Evolutionary conservation across 2,329 filamentous ascomycete genomes (phyloP).

Genomic region (Colletotrichum camelliae): DNA sequence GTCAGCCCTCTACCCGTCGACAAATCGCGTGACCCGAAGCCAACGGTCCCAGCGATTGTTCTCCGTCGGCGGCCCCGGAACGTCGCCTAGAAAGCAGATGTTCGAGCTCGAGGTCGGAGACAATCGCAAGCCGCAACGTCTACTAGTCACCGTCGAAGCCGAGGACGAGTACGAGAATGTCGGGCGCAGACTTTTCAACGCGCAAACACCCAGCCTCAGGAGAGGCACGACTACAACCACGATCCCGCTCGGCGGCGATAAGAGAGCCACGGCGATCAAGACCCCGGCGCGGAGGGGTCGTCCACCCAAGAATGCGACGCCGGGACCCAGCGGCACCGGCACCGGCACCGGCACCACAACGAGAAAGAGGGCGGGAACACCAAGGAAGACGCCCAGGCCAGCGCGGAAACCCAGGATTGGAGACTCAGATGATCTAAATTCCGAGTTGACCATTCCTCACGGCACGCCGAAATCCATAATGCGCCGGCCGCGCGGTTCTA

Average conservation of each 20-base stretch:
- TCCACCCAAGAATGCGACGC: constrained; percentile 57
- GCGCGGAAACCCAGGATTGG: constrained; percentile 34
- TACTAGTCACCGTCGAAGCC: constrained; percentile 62
- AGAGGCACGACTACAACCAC: constrained; percentile 52
- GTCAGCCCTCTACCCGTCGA: constrained; percentile 38
- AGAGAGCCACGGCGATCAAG: constrained; percentile 34
- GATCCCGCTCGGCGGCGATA: constrained; percentile 56
- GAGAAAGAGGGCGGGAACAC: constrained; percentile 53
- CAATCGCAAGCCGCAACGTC: constrained; percentile 53
- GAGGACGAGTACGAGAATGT: constrained; percentile 32
- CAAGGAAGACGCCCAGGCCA: constrained; percentile 38
- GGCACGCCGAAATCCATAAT: constrained; percentile 36
- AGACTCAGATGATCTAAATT: constrained; percentile 31
- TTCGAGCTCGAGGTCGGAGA: constrained; percentile 63
- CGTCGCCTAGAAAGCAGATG: constrained; percentile 60
- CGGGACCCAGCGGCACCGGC: constrained; percentile 40
- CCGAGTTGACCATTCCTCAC: constrained; percentile 30
- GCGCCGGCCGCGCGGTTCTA: constrained; percentile 26
- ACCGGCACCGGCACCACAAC: constrained; percentile 31
- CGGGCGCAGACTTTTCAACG: constrained; percentile 48
- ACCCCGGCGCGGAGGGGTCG: constrained; percentile 51
- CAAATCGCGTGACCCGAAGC: constrained; percentile 44
- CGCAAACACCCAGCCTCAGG: constrained; percentile 45
- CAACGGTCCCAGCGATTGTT: constrained; percentile 43
- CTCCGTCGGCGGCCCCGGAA: constrained; percentile 32